Evolutionary conservation across 1,139 yeast genomes (phyloP).

Genomic region (Magnusiomyces clavatus): DNA sequence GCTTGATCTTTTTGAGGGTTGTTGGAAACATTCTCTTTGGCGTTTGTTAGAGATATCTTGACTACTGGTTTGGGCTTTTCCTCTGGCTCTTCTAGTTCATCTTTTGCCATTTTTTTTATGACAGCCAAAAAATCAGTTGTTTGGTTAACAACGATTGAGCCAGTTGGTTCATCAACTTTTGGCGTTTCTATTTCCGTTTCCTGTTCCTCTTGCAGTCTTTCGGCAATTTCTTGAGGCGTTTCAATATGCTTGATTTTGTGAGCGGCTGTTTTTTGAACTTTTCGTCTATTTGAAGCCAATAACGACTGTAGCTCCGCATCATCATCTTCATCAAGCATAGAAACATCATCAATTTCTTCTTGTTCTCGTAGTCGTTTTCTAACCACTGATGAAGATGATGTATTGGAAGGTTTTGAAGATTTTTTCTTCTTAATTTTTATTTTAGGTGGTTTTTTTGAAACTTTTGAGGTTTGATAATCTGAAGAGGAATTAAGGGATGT

Average conservation of each 20-base stretch:
- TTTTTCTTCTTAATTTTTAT: conserved; percentile 25
- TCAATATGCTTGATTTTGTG: conserved; percentile 15
- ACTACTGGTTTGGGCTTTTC: conserved; percentile 9
- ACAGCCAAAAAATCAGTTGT: conserved; percentile 49
- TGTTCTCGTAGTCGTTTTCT: conserved; percentile 21
- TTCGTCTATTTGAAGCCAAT: conserved; percentile 37
- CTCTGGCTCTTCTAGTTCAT: conserved; percentile 17
- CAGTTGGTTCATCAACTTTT: conserved; percentile 10
- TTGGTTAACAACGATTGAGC: conserved; percentile 46
- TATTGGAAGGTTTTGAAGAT: conserved; percentile 14
- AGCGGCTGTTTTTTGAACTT: conserved; percentile 29
- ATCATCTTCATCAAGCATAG: conserved; percentile 27
- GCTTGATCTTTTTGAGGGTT: conserved; percentile 9
- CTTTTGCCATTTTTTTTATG: conserved; percentile 25
- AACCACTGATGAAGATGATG: conserved; percentile 2
- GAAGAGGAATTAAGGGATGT: conserved; percentile 14
- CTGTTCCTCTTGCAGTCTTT: conserved; percentile 38
- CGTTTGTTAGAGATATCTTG: neutral
- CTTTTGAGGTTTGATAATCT: conserved; percentile 28
- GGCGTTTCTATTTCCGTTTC: conserved; percentile 25
- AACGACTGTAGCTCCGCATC: conserved; percentile 44
- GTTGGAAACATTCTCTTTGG: conserved; percentile 13
- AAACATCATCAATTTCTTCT: conserved; percentile 18
- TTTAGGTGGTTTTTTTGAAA: conserved; percentile 41
- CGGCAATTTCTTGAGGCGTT: conserved; percentile 39